Conservation (phyloP, 1,284 basidiomycete species). For the Fomitopsis betulina region DNA sequence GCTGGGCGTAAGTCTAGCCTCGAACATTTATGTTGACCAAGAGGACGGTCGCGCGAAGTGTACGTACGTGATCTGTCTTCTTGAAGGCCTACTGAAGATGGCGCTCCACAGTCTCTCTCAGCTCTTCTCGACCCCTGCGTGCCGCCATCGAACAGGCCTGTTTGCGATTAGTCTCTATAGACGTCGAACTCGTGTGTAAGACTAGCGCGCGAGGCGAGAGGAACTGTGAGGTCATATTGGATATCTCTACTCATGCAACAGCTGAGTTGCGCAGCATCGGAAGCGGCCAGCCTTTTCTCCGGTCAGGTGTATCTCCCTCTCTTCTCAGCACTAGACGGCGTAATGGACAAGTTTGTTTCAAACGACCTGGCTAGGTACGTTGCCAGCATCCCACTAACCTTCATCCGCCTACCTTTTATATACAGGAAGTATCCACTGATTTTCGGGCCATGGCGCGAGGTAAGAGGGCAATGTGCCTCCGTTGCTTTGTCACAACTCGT, state of each 20-base stretch:
- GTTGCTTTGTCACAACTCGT: neutral
- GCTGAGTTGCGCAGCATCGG: constrained; percentile 8
- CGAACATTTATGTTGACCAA: constrained; percentile 42
- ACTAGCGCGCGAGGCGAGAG: constrained; percentile 14
- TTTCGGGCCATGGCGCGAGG: constrained; percentile 64
- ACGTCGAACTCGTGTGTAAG: constrained; percentile 51
- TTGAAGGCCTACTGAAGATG: constrained; percentile 5
- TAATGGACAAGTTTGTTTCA: constrained; percentile 48
- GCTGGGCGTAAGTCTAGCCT: constrained; percentile 53
- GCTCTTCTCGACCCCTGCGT: constrained; percentile 36
- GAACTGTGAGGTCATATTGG: neutral
- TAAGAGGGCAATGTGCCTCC: constrained; percentile 23
- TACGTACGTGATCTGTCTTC: constrained; percentile 20
- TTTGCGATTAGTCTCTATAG: constrained; percentile 41
- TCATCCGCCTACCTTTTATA: neutral
- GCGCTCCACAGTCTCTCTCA: constrained; percentile 38
- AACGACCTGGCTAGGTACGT: constrained; percentile 57
- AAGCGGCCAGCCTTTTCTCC: constrained; percentile 18
- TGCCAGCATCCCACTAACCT: neutral
- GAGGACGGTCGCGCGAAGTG: constrained; percentile 40
- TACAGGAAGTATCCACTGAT: constrained; percentile 67
- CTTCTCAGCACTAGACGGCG: constrained; percentile 41
- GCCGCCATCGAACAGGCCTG: constrained; percentile 28
- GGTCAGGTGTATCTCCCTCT: constrained; percentile 22
- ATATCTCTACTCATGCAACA: constrained; percentile 1